phyloP scores from a whole-genome alignment of 352 stramenopile species.

The Pythium brassicae region DNA sequence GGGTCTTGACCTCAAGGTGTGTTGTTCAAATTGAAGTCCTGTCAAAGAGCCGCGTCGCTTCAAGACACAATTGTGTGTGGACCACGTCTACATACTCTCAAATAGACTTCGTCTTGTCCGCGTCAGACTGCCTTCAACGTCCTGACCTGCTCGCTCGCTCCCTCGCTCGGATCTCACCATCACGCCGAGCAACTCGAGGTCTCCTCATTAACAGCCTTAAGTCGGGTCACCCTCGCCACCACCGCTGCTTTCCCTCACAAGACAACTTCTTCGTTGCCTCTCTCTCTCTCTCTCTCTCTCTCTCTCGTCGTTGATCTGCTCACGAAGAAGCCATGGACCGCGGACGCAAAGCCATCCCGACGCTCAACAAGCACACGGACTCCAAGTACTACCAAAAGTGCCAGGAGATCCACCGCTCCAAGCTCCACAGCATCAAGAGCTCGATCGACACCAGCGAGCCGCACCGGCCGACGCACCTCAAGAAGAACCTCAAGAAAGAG shows the following conservation, averaged over 20 bases:
- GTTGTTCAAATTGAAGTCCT: too few species aligned
- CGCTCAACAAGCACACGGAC: slow-evolving; percentile 86
- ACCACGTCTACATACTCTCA: neutral
- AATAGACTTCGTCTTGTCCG: neutral
- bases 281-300: too few species aligned
- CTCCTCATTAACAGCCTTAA: too few species aligned
- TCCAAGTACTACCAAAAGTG: slow-evolving; percentile 85
- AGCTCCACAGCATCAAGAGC: slow-evolving; percentile 88
- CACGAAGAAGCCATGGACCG: slow-evolving; percentile 53
- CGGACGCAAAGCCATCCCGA: slow-evolving; percentile 80
- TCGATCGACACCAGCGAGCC: slow-evolving; percentile 93
- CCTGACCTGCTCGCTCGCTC: neutral
- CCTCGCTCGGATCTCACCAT: neutral
- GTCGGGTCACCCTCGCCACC: too few species aligned
- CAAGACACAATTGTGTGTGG: neutral
- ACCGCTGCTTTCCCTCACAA: too few species aligned
- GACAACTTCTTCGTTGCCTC: too few species aligned
- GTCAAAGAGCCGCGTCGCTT: slow-evolving; percentile 4
- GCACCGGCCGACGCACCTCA: slow-evolving; percentile 88
- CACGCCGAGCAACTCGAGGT: too few species aligned
- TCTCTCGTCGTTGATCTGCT: too few species aligned
- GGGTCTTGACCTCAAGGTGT: too few species aligned
- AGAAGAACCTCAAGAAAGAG: slow-evolving; percentile 96
- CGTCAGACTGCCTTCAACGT: neutral
- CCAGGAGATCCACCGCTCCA: slow-evolving; percentile 78